Percentiles rank a stretch among this genome's conserved stretches.
phyloP scores from a whole-genome alignment of 208 protist species.

The Kentomonas sorsogonicus region DNA sequence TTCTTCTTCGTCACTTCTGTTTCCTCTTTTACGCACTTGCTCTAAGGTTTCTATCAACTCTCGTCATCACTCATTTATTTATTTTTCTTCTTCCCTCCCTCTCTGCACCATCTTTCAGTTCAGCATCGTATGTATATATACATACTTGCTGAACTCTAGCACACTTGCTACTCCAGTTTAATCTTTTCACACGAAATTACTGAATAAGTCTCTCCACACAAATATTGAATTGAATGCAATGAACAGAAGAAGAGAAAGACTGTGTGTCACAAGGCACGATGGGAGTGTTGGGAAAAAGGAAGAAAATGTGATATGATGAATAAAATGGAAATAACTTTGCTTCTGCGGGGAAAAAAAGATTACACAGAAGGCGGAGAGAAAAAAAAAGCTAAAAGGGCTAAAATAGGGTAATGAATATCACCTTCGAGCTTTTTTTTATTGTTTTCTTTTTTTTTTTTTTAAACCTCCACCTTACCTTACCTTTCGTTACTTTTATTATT shows the following conservation, averaged over 20 bases:
- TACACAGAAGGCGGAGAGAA: background rate
- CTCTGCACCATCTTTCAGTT: background rate
- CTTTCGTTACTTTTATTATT: background rate
- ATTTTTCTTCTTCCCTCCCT: background rate
- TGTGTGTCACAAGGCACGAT: background rate
- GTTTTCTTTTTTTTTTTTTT: slow-evolving; percentile 3
- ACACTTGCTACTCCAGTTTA: too few species aligned
- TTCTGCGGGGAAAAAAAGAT: background rate
- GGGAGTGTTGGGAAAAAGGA: background rate
- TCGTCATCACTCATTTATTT: background rate
- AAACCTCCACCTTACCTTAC: background rate
- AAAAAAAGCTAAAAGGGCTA: background rate
- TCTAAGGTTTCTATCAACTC: slow-evolving; percentile 5
- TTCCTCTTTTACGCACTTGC: slow-evolving; percentile 6
- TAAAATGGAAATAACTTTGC: background rate
- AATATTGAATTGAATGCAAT: too few species aligned
- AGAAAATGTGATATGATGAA: background rate
- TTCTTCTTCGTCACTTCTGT: slow-evolving; percentile 6
- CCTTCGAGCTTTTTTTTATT: slow-evolving; percentile 9
- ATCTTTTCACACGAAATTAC: too few species aligned
- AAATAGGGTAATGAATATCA: background rate
- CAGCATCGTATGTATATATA: background rate
- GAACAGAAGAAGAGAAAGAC: background rate
- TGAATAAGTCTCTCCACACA: too few species aligned
- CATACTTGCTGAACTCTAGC: background rate